Evolutionary conservation across 805 yeast genomes (phyloP).

Genomic region (Sungouiozyma ichnusensis): DNA sequence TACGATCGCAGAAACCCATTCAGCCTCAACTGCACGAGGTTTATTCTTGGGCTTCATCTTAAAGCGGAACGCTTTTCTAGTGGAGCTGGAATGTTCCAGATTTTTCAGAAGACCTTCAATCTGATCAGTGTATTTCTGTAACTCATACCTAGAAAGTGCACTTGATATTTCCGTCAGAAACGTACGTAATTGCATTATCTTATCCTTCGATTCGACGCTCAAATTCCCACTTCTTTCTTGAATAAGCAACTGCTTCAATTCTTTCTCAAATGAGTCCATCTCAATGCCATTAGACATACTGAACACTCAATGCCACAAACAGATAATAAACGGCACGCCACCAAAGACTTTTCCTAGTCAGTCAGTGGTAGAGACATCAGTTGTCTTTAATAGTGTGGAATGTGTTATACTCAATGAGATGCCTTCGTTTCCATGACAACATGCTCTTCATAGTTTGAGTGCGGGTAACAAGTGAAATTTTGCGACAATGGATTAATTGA

Average conservation of each 20-base stretch:
- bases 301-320: too few species aligned
- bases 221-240: slow-evolving; percentile 2
- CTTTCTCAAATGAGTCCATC: background rate
- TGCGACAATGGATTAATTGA: background rate
- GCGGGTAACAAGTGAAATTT: background rate
- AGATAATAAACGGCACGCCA: too few species aligned
- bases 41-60: slow-evolving; percentile 1
- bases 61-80: slow-evolving; percentile 2
- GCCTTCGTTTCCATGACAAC: background rate
- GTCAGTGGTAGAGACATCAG: too few species aligned
- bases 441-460: too few species aligned
- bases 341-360: too few species aligned
- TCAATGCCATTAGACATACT: background rate
- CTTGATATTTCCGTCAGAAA: slow-evolving; percentile 7
- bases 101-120: slow-evolving; percentile 10
- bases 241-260: slow-evolving; percentile 1
- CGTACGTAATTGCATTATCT: slow-evolving; percentile 7
- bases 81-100: slow-evolving; percentile 4
- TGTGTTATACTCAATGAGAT: background rate
- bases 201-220: slow-evolving; percentile 4
- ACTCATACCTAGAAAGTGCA: slow-evolving; percentile 13
- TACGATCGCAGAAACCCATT: background rate
- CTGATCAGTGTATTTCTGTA: slow-evolving; percentile 9
- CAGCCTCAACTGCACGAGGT: background rate
- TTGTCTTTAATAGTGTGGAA: background rate